Conservation (phyloP, 2,329 filamentous ascomycete genomes). For the Neocucurbitaria cava region DNA sequence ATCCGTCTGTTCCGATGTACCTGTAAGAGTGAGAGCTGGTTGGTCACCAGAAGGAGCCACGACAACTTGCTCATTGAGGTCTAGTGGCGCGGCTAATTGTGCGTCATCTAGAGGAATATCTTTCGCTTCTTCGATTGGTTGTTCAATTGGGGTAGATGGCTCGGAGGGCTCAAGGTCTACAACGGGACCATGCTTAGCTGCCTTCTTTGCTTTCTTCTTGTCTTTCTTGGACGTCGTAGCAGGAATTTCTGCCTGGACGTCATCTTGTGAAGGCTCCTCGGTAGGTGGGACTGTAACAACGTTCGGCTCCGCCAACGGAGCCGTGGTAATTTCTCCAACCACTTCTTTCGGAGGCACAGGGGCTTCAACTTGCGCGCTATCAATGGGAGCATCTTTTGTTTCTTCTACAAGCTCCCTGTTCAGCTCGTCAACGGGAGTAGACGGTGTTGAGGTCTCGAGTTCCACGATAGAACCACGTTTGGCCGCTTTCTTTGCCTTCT, state of each 20-base stretch:
- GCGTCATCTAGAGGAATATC: slow-evolving; percentile 1
- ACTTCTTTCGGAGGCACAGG: not conserved
- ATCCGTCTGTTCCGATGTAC: not conserved
- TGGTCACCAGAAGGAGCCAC: not conserved
- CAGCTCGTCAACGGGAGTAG: slow-evolving; percentile 8
- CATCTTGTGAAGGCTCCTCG: not conserved
- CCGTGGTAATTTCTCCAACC: not conserved
- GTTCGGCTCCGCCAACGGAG: not conserved
- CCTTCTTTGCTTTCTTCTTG: slow-evolving; percentile 34
- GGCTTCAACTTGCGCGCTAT: not conserved
- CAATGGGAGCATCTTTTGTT: not conserved
- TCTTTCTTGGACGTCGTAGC: slow-evolving; percentile 25
- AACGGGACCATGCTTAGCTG: slow-evolving; percentile 17
- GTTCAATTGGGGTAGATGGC: not conserved
- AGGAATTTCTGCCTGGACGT: not conserved
- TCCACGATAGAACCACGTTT: slow-evolving; percentile 22
- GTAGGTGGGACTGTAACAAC: not conserved
- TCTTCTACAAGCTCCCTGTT: slow-evolving; percentile 5
- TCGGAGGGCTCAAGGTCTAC: slow-evolving; percentile 6
- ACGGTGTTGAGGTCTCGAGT: slow-evolving; percentile 6
- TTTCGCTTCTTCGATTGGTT: slow-evolving; percentile 7
- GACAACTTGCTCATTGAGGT: not conserved
- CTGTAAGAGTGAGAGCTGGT: not conserved
- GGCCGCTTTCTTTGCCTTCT: slow-evolving; percentile 16
- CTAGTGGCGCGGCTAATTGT: not conserved